Conservation (phyloP, 2,329 filamentous ascomycete species). For the Sarocladium oryzae region DNA sequence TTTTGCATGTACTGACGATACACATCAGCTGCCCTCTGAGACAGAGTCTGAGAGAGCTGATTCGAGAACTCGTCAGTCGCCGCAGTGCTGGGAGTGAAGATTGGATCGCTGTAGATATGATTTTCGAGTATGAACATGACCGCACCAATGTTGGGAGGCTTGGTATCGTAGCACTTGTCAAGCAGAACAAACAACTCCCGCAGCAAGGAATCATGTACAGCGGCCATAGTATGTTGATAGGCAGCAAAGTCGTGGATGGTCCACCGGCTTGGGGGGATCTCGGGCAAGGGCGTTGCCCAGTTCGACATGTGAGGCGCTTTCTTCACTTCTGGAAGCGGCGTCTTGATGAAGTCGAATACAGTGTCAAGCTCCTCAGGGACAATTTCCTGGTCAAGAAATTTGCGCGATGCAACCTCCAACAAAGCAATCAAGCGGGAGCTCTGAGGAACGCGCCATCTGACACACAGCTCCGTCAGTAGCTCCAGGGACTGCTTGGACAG, state of each 20-base stretch:
- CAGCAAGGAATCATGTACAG: slow-evolving; percentile 73
- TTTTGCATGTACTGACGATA: slow-evolving; percentile 75
- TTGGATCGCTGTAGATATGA: slow-evolving; percentile 73
- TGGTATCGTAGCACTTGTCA: slow-evolving; percentile 82
- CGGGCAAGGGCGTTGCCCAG: slow-evolving; percentile 43
- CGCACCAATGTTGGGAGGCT: slow-evolving; percentile 72
- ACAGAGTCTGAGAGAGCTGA: slow-evolving; percentile 66
- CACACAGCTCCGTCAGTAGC: slow-evolving; percentile 74
- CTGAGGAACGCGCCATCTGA: slow-evolving; percentile 84
- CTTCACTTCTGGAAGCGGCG: slow-evolving; percentile 59
- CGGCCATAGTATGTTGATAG: slow-evolving; percentile 69
- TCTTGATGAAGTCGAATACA: slow-evolving; percentile 77
- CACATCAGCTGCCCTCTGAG: slow-evolving; percentile 66
- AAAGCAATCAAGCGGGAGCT: slow-evolving; percentile 75
- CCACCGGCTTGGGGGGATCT: slow-evolving; percentile 57
- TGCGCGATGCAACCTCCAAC: slow-evolving; percentile 77
- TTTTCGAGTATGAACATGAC: slow-evolving; percentile 73
- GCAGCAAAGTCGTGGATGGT: slow-evolving; percentile 60
- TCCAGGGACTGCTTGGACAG: slow-evolving; percentile 77
- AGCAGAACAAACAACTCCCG: slow-evolving; percentile 84
- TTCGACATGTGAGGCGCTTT: slow-evolving; percentile 51
- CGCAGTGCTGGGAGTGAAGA: slow-evolving; percentile 64
- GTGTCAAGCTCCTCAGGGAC: slow-evolving; percentile 74
- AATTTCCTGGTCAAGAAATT: slow-evolving; percentile 79
- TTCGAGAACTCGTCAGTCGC: slow-evolving; percentile 66